Evolutionary conservation across 2,329 filamentous ascomycete species (phyloP).

Genomic region (Cladosporium phlei): DNA sequence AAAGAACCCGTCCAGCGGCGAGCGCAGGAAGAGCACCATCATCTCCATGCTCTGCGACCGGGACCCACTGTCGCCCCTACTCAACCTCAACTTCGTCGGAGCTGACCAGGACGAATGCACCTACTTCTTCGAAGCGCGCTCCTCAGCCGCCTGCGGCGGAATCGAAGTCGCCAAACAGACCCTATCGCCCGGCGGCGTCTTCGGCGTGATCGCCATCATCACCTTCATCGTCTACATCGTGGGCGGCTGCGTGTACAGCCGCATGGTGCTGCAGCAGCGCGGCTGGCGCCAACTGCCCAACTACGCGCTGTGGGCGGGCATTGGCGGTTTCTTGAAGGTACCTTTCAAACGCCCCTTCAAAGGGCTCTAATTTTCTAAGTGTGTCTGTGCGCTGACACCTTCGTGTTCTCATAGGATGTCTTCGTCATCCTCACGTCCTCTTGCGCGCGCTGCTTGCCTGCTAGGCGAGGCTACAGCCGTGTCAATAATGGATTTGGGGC

Average conservation of each 20-base stretch:
- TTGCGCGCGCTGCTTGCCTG: constrained; percentile 62
- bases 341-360: not conserved
- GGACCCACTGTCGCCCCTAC: constrained; percentile 64
- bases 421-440: constrained; percentile 66
- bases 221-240: constrained; percentile 84
- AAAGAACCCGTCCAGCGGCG: constrained; percentile 44
- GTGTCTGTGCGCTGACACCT: not conserved
- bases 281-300: constrained; percentile 96
- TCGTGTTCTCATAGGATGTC: constrained; percentile 42
- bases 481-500: constrained; percentile 37
- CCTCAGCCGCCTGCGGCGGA: constrained; percentile 76
- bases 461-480: constrained; percentile 62
- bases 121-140: constrained; percentile 93
- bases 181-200: constrained; percentile 69
- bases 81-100: constrained; percentile 77
- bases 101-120: constrained; percentile 80
- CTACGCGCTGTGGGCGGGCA: constrained; percentile 85
- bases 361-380: not conserved
- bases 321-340: constrained; percentile 80
- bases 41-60: constrained; percentile 92
- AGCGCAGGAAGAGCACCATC: constrained; percentile 73
- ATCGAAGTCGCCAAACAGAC: constrained; percentile 53
- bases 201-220: constrained; percentile 75
- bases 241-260: constrained; percentile 91
- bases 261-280: constrained; percentile 86